Percentiles rank a stretch among this genome's conserved stretches.
Evolutionary conservation across 2,329 filamentous ascomycete genomes (phyloP).

Genomic region (Elsinoe fawcettii): DNA sequence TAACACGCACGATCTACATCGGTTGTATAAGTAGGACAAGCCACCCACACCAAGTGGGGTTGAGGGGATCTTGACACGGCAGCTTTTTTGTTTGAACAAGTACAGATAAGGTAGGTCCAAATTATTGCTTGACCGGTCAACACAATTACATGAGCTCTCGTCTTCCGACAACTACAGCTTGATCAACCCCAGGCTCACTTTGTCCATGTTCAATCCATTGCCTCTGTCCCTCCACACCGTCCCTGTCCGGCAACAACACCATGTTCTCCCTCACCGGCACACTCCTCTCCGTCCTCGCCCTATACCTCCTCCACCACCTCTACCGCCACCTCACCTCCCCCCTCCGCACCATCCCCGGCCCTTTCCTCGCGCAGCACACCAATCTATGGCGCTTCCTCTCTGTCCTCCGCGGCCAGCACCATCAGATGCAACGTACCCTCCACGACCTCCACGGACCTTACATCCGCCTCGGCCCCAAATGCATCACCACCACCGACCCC

Average conservation of each 20-base stretch:
- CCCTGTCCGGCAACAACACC: not conserved
- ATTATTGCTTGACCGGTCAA: not conserved
- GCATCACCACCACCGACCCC: constrained; percentile 15
- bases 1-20: not conserved
- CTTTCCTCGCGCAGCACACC: not conserved
- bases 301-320: not conserved
- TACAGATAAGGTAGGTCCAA: not conserved
- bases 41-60: not conserved
- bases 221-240: too few relatives aligned
- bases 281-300: not conserved
- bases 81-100: not conserved
- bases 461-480: constrained; percentile 17
- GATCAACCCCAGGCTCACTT: too few relatives aligned
- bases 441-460: not conserved
- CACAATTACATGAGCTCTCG: too few relatives aligned
- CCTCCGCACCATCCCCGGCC: constrained; percentile 19
- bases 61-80: not conserved
- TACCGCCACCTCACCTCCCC: constrained; percentile 19
- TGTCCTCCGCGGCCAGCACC: constrained; percentile 13
- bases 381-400: not conserved
- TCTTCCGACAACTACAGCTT: too few relatives aligned
- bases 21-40: not conserved
- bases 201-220: not conserved
- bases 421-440: constrained; percentile 20
- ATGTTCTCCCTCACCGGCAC: not conserved